These are phyloP conservation scores for Arthromyces matolae DNA, from an alignment of 768 basidiomycete genomes.

Conservation along the genomic window DNA sequence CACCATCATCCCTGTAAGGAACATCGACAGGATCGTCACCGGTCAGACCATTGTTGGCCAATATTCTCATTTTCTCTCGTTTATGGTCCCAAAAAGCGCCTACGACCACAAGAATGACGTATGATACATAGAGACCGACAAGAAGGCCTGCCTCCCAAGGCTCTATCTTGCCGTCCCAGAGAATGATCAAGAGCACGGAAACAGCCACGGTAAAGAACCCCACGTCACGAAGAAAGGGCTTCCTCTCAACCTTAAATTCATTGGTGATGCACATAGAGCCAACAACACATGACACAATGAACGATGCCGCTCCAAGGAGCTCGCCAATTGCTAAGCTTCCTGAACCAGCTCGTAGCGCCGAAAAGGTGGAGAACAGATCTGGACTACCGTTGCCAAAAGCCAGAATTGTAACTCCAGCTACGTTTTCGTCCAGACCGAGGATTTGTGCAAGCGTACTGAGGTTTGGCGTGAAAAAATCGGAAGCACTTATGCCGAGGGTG, in stretches of 20 bases:
- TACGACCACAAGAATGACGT: constrained; percentile 72
- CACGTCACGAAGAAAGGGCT: constrained; percentile 88
- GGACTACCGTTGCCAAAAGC: constrained; percentile 98
- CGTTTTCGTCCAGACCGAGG: constrained; percentile 85
- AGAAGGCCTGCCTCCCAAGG: constrained; percentile 71
- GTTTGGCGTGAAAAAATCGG: constrained; percentile 98
- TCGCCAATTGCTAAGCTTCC: constrained; percentile 93
- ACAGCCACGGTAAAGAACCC: constrained; percentile 91
- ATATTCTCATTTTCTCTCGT: constrained; percentile 43
- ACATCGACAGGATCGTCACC: constrained; percentile 42
- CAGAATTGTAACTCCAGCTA: constrained; percentile 94
- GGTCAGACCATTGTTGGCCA: constrained; percentile 60
- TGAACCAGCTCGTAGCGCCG: constrained; percentile 81
- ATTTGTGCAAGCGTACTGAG: constrained; percentile 83
- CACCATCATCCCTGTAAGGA: constrained; percentile 65
- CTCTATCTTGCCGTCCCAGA: constrained; percentile 71
- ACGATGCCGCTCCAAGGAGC: constrained; percentile 89
- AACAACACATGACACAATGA: constrained; percentile 94
- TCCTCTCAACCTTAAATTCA: constrained; percentile 80
- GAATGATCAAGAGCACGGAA: constrained; percentile 64
- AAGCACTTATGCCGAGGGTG: constrained; percentile 89
- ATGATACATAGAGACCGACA: constrained; percentile 69
- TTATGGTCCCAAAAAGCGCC: constrained; percentile 75
- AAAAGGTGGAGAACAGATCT: constrained; percentile 94
- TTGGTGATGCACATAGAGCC: constrained; percentile 98